Evolutionary conservation across 2,329 filamentous ascomycete genomes (phyloP).

Genomic region (Cladosporium sp.): DNA sequence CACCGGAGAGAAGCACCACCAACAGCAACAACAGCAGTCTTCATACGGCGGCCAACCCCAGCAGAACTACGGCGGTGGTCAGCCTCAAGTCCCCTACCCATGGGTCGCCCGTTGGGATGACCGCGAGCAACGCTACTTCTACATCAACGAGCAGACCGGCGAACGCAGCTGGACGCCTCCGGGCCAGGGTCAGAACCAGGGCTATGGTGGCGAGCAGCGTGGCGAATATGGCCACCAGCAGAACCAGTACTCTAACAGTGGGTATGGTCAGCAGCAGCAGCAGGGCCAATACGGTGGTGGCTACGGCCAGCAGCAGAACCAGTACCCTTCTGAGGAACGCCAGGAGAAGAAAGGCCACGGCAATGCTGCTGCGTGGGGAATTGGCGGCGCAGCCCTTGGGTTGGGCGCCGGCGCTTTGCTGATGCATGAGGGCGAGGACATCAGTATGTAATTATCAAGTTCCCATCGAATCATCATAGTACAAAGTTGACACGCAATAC

Average conservation of each 20-base stretch:
- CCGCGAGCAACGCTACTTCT: conserved; percentile 44
- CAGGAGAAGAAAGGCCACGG: conserved; percentile 33
- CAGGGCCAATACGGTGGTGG: not conserved
- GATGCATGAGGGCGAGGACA: conserved; percentile 48
- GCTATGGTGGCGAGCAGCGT: conserved; percentile 4
- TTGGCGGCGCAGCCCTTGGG: conserved; percentile 44
- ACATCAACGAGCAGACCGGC: conserved; percentile 49
- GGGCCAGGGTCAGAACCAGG: conserved; percentile 13
- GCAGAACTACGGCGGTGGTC: conserved; percentile 20
- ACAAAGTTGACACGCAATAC: not conserved
- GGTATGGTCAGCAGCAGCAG: not conserved
- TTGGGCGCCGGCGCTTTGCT: conserved; percentile 46
- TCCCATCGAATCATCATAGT: not conserved
- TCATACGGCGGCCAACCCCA: conserved; percentile 13
- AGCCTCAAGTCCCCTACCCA: conserved; percentile 41
- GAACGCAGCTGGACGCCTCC: conserved; percentile 45
- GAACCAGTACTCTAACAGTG: not conserved
- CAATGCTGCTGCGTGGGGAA: conserved; percentile 39
- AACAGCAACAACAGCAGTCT: conserved; percentile 9
- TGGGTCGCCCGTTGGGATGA: conserved; percentile 50
- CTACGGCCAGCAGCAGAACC: conserved; percentile 1
- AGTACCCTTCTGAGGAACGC: not conserved
- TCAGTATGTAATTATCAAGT: conserved; percentile 32
- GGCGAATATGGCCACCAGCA: conserved; percentile 13
- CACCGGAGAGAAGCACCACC: conserved; percentile 20